Base-by-base conservation (phyloP, 257 asterid genomes). In the Solanum paucissectum region DNA sequence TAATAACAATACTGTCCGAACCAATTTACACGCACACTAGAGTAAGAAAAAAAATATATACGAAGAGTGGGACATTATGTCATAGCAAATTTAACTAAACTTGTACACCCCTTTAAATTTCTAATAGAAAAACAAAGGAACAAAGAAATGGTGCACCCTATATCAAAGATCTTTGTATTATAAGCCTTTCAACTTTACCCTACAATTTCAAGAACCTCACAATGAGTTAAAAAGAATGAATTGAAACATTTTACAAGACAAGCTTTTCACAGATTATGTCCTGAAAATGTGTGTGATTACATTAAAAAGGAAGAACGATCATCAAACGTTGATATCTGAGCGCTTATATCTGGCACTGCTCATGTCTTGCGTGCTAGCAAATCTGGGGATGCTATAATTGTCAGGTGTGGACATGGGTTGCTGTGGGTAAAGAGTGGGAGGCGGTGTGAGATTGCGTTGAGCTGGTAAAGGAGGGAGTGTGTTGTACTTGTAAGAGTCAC, bases 371-470 rank as follows among this genome's bases (percentile, higher is more conserved):
- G 93, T 74, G 88, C 89, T 90, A 20, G 92, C 94, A 88, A 93
- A 96, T 90, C 96, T 93, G 14, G 96, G 95, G 74, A 95, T 92
- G 94, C 71, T 93, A 90, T 95, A 93, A 69, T 92, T 93, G 88
- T 95, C 98, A 1, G 99, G 99, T 7, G 99, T 93, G 32, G 95
- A 93, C 97, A 97, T 95, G 49, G 99, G 99, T 90, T 95, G 98
- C 92, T 97, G 99, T 0, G 99, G 99, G 89, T 97, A 97, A 76
- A 97, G 98, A 32, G 98, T 97, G 86, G 98, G 98, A 75, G 99
- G 99, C 12, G 99, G 99, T 4, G 98, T 95, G 92, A 95, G 92
- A 90, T 97, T 97, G 88, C 92, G 96, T 86, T 97, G 98, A 33
- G 98, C 99, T 23, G 99, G 99, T 49, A 97, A 94, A 5, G 98